A percentile compares a stretch with the other conserved stretches of the same genome.
These are phyloP conservation scores for Kwoniella dendrophila DNA, from an alignment of 768 basidiomycete genomes.

Conservation along the genomic window DNA sequence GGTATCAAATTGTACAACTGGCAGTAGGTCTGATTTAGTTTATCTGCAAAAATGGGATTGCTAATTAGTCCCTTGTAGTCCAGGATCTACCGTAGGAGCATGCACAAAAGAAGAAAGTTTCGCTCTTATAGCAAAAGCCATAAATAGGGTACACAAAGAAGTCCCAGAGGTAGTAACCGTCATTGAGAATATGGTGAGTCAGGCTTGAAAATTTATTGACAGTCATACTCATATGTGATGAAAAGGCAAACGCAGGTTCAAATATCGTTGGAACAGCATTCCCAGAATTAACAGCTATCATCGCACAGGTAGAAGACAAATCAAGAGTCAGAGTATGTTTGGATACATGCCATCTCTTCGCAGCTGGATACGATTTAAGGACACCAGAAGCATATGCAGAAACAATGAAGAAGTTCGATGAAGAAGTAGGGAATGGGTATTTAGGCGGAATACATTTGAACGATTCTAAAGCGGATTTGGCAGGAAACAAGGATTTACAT, in stretches of 20 bases:
- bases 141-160: constrained; percentile 72
- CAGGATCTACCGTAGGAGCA: constrained; percentile 78
- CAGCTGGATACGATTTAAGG: constrained; percentile 81
- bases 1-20: constrained; percentile 78
- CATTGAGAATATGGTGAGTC: constrained; percentile 77
- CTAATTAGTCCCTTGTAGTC: constrained; percentile 58
- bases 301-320: constrained; percentile 71
- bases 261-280: constrained; percentile 77
- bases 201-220: neutral
- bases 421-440: constrained; percentile 70
- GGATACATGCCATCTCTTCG: constrained; percentile 83
- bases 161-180: constrained; percentile 67
- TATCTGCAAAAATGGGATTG: neutral
- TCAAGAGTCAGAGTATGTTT: constrained; percentile 76
- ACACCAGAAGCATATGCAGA: constrained; percentile 73
- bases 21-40: constrained; percentile 65
- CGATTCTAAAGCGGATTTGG: constrained; percentile 68
- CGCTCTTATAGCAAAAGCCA: constrained; percentile 67
- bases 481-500: constrained; percentile 73
- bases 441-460: constrained; percentile 84
- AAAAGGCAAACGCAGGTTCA: constrained; percentile 70
- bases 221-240: neutral
- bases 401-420: constrained; percentile 68
- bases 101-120: constrained; percentile 67
- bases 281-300: constrained; percentile 69